Percentiles rank a stretch among this genome's conserved stretches.
These are phyloP conservation scores for Citrus reticulata DNA, from an alignment of 345 rosid species.

Conservation along the genomic window DNA sequence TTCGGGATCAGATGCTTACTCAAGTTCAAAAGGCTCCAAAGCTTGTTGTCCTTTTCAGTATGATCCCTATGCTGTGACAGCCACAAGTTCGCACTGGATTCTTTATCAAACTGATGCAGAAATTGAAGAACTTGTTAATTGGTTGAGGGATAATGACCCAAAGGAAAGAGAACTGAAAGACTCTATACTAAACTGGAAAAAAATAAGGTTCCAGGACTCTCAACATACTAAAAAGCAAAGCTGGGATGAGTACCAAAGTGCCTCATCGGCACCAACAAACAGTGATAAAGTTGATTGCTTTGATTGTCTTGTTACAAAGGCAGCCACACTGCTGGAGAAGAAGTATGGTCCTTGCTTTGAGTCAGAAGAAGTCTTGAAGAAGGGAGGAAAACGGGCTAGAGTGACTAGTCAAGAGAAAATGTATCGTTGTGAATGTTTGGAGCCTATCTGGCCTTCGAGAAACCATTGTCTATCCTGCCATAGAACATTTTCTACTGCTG, in stretches of 20 bases:
- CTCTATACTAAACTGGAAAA: slow-evolving; percentile 57
- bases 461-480: slow-evolving; percentile 83
- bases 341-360: slow-evolving; percentile 58
- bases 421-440: slow-evolving; percentile 79
- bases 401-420: slow-evolving; percentile 46
- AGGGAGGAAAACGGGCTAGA: slow-evolving; percentile 49
- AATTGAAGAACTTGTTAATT: slow-evolving; percentile 56
- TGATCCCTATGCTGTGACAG: slow-evolving; percentile 33
- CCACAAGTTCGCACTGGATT: slow-evolving; percentile 46
- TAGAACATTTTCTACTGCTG: slow-evolving; percentile 50
- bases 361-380: slow-evolving; percentile 43
- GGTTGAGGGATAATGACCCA: slow-evolving; percentile 62
- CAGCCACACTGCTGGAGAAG: slow-evolving; percentile 61
- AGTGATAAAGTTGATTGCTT: slow-evolving; percentile 26
- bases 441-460: slow-evolving; percentile 75
- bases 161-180: slow-evolving; percentile 80
- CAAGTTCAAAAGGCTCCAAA: slow-evolving; percentile 46
- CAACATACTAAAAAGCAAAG: slow-evolving; percentile 30
- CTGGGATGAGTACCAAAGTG: slow-evolving; percentile 25
- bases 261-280: slow-evolving; percentile 12
- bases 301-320: slow-evolving; percentile 57
- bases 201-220: slow-evolving; percentile 47
- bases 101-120: slow-evolving; percentile 71
- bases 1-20: slow-evolving; percentile 13
- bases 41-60: slow-evolving; percentile 50